Evolutionary conservation across 208 protist species (phyloP).

Genomic region (Leishmania arabica): DNA sequence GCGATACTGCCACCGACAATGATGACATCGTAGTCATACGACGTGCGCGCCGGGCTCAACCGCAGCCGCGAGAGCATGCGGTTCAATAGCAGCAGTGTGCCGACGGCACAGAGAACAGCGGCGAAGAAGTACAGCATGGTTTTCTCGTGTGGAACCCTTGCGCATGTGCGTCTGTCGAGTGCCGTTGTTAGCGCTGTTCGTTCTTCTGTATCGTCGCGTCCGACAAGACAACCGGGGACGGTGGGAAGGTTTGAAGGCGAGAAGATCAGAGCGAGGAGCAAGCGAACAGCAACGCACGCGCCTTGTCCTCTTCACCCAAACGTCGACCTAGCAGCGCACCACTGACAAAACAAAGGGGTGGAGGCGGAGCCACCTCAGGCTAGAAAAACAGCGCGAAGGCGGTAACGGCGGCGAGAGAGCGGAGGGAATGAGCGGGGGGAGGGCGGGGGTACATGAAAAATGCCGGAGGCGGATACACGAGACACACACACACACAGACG

Average conservation of each 20-base stretch:
- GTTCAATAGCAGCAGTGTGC: slow-evolving; percentile 61
- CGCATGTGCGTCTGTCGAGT: background rate
- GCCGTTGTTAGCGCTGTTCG: background rate
- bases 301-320: background rate
- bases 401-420: background rate
- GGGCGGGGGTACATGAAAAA: too few species aligned
- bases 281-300: background rate
- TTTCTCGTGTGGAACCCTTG: background rate
- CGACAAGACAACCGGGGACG: background rate
- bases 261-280: background rate
- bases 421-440: background rate
- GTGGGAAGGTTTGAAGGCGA: background rate
- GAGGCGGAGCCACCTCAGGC: background rate
- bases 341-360: too few species aligned
- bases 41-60: slow-evolving; percentile 40
- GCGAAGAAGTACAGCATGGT: slow-evolving; percentile 46
- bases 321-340: background rate
- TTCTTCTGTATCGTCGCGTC: background rate
- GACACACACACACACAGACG: background rate
- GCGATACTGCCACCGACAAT: slow-evolving; percentile 93
- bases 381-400: background rate
- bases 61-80: slow-evolving; percentile 46
- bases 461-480: background rate
- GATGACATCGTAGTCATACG: slow-evolving; percentile 93
- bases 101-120: slow-evolving; percentile 38